These are phyloP conservation scores for Fusarium newnesense DNA, from an alignment of 2,329 filamentous ascomycete genomes.

Conservation along the genomic window DNA sequence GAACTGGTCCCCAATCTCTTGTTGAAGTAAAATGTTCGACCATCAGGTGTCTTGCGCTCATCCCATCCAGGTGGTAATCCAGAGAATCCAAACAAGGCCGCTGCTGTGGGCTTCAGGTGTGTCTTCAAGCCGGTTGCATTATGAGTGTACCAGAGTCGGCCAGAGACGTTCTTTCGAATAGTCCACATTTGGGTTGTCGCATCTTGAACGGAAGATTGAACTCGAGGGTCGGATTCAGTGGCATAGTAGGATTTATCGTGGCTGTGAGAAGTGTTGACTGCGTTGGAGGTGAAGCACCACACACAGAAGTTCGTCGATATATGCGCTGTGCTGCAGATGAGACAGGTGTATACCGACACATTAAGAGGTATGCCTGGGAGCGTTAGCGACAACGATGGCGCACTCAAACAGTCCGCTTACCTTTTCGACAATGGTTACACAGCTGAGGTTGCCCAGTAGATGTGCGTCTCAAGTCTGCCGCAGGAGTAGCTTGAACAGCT, in stretches of 20 bases:
- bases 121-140: slow-evolving; percentile 41
- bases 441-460: slow-evolving; percentile 10
- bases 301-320: slow-evolving; percentile 38
- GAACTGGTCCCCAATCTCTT: slow-evolving; percentile 31
- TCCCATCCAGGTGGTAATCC: slow-evolving; percentile 41
- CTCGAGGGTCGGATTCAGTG: slow-evolving; percentile 41
- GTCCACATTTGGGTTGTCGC: slow-evolving; percentile 39
- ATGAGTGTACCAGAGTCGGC: slow-evolving; percentile 43
- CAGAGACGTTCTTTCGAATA: slow-evolving; percentile 41
- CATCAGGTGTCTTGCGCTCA: slow-evolving; percentile 40
- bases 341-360: slow-evolving; percentile 42
- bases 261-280: slow-evolving; percentile 33
- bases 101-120: slow-evolving; percentile 37
- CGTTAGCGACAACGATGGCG: not conserved
- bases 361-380: slow-evolving; percentile 36
- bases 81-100: slow-evolving; percentile 2
- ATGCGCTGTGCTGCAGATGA: slow-evolving; percentile 43
- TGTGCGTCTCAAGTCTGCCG: not conserved
- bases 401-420: not conserved
- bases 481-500: not conserved
- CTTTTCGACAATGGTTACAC: slow-evolving; percentile 39
- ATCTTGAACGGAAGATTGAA: slow-evolving; percentile 28
- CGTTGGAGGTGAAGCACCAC: slow-evolving; percentile 44
- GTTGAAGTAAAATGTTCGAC: slow-evolving; percentile 41
- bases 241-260: slow-evolving; percentile 44